phyloP scores from a whole-genome alignment of 108 stramenopile genomes.

The Cylindrotheca closterium region DNA sequence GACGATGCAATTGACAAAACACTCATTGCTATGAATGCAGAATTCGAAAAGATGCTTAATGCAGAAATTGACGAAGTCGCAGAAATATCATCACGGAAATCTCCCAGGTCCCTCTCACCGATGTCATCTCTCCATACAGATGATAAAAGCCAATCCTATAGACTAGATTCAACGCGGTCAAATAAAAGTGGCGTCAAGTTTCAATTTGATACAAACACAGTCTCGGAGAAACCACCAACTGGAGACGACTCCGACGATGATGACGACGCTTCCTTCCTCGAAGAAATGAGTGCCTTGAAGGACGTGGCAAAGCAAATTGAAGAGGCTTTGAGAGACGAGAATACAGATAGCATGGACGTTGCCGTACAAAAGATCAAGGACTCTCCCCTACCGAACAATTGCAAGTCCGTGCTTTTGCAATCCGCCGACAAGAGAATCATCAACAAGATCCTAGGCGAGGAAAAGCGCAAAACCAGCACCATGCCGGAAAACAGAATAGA shows the following conservation, averaged over 20 bases:
- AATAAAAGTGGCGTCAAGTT: background rate
- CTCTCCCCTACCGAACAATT: background rate
- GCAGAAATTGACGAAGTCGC: background rate
- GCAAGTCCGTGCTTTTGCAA: conserved; percentile 8
- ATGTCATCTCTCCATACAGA: background rate
- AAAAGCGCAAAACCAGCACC: conserved; percentile 5
- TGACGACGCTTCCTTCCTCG: conserved; percentile 9
- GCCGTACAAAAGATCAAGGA: conserved; percentile 3
- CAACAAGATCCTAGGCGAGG: conserved; percentile 4
- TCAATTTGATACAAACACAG: background rate
- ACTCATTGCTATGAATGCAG: background rate
- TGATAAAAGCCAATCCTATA: background rate
- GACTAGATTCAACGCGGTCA: background rate
- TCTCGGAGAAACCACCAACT: background rate
- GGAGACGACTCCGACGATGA: conserved; percentile 1
- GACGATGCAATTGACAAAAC: background rate
- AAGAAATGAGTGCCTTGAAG: conserved; percentile 1
- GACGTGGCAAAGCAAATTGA: conserved; percentile 13
- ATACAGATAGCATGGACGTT: conserved; percentile 1
- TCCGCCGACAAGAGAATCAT: conserved; percentile 17
- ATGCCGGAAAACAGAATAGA: conserved; percentile 16
- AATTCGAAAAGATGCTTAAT: background rate
- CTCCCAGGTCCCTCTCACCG: background rate
- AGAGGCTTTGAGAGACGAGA: conserved; percentile 6
- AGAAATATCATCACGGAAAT: background rate